Base-by-base conservation (phyloP, 805 yeast genomes). In the Grigorovia yakushimaensis region DNA sequence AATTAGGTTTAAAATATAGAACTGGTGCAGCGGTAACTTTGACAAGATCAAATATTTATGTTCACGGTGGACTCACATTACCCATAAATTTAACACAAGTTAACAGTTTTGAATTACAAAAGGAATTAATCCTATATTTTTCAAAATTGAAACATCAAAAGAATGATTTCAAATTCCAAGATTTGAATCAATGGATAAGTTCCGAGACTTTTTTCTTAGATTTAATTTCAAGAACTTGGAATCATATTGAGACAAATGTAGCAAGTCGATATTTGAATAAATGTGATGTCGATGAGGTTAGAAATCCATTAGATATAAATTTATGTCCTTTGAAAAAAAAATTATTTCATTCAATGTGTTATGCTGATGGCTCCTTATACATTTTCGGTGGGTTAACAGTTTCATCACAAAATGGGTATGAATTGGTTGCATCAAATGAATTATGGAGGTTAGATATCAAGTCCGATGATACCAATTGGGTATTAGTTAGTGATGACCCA, bases 401-500 rank as follows among this genome's bases (percentile, higher is more conserved):
- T 9, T 66, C 70, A 37, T 61, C 64, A 22, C 62, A 61, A 20
- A 58, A 58, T 33, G 61, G 60, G 11, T 60, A 66, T 42, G 69
- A 68, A 41, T 52, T 73, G 9, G 56, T 60, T 13, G 76, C 84
- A 0, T 59, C 73, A 5, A 81, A 81, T 54, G 94, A 85, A 54
- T 62, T 82, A n/a, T 85, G 94, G 93, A 74, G 74, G 52, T 76
- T 81, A 51, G 74, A 81, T 58, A 60, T 81, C 27, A 72, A 68
- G 39, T 63, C 72, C 3, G 69, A 69, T 46, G 37, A 35, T 10
- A 22, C 43, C 6, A 60, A 61, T 11, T 84, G 91, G 91, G 59
- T 60, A 0, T 69, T 77, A 44, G 58, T 82, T 1, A 73, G 74
- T 18, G 64, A 64, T 10, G 55, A 54, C n/a, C 59, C 70, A 2